A percentile compares a stretch with the other conserved stretches of the same genome.
phyloP scores from a whole-genome alignment of 345 rosid species.

The Anacardium occidentale region DNA sequence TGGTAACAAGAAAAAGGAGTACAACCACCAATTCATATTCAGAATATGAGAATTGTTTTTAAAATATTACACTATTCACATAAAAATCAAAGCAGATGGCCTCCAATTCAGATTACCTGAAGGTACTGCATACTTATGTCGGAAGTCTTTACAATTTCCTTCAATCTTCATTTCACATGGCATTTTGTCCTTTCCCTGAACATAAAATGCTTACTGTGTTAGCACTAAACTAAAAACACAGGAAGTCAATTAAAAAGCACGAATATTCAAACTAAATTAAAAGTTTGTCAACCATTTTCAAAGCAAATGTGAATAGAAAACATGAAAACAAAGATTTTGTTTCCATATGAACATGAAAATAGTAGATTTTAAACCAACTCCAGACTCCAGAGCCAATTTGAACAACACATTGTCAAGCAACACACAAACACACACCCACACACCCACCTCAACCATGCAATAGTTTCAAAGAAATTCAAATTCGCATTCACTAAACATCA shows the following conservation, averaged over 20 bases:
- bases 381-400: neutral
- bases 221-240: slow-evolving; percentile 10
- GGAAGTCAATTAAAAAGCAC: neutral
- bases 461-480: too few species aligned
- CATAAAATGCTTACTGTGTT: slow-evolving; percentile 19
- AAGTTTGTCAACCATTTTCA: slow-evolving; percentile 1
- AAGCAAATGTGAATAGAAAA: neutral
- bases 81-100: neutral
- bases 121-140: slow-evolving; percentile 42
- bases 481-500: neutral
- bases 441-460: too few species aligned
- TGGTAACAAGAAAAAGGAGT: slow-evolving; percentile 1
- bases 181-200: slow-evolving; percentile 47
- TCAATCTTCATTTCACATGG: slow-evolving; percentile 44
- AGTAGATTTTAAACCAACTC: neutral
- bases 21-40: neutral
- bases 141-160: slow-evolving; percentile 46
- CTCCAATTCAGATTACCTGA: slow-evolving; percentile 46
- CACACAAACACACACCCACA: too few species aligned
- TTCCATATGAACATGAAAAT: neutral
- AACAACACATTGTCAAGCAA: too few species aligned
- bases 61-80: slow-evolving; percentile 5
- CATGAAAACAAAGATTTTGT: neutral
- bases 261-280: neutral
- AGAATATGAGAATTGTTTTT: too few species aligned